A percentile compares a stretch with the other conserved stretches of the same genome.
Conservation (phyloP, 140 eudicot genomes). For the Stevia rebaudiana region DNA sequence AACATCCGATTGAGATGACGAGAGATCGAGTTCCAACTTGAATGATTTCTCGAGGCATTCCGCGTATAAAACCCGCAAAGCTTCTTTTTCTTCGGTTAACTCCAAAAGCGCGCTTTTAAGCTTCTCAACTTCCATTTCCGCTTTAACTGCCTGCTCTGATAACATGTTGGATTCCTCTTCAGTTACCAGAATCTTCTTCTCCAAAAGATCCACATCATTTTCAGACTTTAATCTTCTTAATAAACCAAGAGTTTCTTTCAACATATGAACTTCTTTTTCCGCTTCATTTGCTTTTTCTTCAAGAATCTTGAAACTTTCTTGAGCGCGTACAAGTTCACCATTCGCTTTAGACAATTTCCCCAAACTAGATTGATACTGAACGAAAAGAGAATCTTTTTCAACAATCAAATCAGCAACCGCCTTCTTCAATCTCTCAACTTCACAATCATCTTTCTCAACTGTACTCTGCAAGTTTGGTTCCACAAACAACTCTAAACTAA, state of each 20-base stretch:
- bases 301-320: conserved; percentile 38
- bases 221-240: conserved; percentile 60
- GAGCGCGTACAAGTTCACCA: conserved; percentile 45
- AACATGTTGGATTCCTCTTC: conserved; percentile 42
- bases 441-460: conserved; percentile 41
- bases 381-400: conserved; percentile 57
- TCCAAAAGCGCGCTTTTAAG: conserved; percentile 46
- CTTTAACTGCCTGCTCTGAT: conserved; percentile 40
- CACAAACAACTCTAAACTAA: conserved; percentile 17
- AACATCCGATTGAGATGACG: conserved; percentile 49
- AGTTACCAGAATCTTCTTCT: conserved; percentile 37
- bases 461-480: conserved; percentile 35
- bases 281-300: conserved; percentile 53
- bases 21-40: conserved; percentile 50
- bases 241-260: conserved; percentile 52
- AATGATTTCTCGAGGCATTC: conserved; percentile 61
- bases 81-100: conserved; percentile 61
- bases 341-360: conserved; percentile 52
- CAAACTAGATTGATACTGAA: conserved; percentile 50
- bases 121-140: conserved; percentile 56
- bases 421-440: conserved; percentile 47
- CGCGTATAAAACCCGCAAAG: conserved; percentile 43
- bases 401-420: conserved; percentile 47
- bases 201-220: conserved; percentile 57
- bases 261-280: conserved; percentile 42